Conservation (phyloP, 768 basidiomycete genomes). For the Phylloporus sp. region DNA sequence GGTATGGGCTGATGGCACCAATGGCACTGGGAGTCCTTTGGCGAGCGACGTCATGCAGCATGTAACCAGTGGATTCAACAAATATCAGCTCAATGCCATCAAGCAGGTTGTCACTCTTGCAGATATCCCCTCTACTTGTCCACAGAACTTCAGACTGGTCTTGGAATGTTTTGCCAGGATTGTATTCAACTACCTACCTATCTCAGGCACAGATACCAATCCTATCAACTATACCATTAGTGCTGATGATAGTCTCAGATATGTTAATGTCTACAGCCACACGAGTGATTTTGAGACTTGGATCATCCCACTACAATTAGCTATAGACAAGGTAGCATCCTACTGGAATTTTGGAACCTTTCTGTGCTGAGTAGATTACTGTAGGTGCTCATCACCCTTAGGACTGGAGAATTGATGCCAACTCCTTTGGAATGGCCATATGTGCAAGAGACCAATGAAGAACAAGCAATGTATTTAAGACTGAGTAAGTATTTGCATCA, state of each 20-base stretch:
- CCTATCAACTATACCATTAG: conserved; percentile 66
- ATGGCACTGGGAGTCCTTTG: conserved; percentile 50
- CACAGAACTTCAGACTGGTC: conserved; percentile 67
- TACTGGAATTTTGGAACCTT: not conserved
- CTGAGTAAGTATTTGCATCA: conserved; percentile 43
- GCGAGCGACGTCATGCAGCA: conserved; percentile 59
- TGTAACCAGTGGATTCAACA: conserved; percentile 51
- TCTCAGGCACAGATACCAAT: conserved; percentile 24
- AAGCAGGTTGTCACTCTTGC: conserved; percentile 43
- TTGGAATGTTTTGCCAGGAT: conserved; percentile 71
- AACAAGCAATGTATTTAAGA: conserved; percentile 53
- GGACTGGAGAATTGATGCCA: conserved; percentile 50
- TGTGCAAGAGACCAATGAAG: conserved; percentile 60
- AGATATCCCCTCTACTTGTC: conserved; percentile 57
- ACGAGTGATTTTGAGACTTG: conserved; percentile 65
- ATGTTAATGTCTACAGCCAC: conserved; percentile 64
- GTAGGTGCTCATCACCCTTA: conserved; percentile 70
- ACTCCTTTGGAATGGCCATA: conserved; percentile 74
- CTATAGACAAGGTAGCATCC: conserved; percentile 60
- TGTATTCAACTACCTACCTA: conserved; percentile 56
- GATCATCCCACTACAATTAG: conserved; percentile 72
- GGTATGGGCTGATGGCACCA: conserved; percentile 68
- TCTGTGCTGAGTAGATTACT: not conserved
- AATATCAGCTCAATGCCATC: conserved; percentile 46
- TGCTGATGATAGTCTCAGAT: conserved; percentile 59